Conservation (phyloP, 257 asterid genomes). For the Primulina eburnea region DNA sequence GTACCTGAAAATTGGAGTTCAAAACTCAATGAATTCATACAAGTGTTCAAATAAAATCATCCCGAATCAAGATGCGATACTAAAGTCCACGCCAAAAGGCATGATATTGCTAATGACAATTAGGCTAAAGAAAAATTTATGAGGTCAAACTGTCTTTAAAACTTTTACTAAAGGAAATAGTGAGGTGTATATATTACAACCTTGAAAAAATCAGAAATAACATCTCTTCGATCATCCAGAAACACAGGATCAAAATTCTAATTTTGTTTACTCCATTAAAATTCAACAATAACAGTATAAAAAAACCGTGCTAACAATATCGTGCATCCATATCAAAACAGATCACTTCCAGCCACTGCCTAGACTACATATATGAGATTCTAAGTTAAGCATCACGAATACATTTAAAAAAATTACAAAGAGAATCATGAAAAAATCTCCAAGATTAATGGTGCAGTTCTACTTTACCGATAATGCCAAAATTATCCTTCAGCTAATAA, state of each 20-base stretch:
- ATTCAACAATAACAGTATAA: neutral
- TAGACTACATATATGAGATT: neutral
- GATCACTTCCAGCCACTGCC: neutral
- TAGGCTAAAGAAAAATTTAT: neutral
- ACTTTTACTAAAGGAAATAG: too few species aligned
- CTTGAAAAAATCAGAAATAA: neutral
- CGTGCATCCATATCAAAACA: neutral
- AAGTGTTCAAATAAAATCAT: neutral
- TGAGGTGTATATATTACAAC: neutral
- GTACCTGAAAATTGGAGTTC: conserved; percentile 50
- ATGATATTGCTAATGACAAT: neutral
- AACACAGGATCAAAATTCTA: too few species aligned
- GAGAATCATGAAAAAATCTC: too few species aligned
- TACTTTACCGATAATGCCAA: too few species aligned
- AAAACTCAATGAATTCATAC: neutral
- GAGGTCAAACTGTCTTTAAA: neutral
- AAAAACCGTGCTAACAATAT: neutral
- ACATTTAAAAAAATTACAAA: too few species aligned
- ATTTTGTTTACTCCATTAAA: neutral
- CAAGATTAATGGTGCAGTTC: too few species aligned
- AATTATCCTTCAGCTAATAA: too few species aligned
- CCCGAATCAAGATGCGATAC: conserved; percentile 11
- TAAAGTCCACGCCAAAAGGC: neutral
- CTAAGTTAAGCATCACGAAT: too few species aligned
- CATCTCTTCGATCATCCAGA: neutral